A percentile compares a stretch with the other conserved stretches of the same genome.
These are phyloP conservation scores for Candida neerlandica DNA, from an alignment of 1,139 yeast genomes.

Conservation along the genomic window DNA sequence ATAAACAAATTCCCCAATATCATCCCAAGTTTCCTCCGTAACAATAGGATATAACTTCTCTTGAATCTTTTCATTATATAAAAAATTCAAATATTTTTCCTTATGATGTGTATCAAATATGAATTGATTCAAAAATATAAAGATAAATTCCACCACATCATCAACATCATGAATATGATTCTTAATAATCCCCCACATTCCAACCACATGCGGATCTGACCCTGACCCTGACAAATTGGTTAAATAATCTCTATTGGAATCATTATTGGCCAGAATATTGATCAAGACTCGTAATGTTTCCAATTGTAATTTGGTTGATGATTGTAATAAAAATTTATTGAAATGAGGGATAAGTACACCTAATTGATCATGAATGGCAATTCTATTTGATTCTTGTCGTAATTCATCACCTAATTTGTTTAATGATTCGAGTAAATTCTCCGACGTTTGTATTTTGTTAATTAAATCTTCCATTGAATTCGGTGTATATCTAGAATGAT, in stretches of 20 bases:
- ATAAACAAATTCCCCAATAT: conserved; percentile 11
- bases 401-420: conserved; percentile 29
- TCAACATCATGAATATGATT: conserved; percentile 5
- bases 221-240: no score
- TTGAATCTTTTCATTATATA: conserved; percentile 6
- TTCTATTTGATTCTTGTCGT: conserved; percentile 29
- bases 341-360: conserved; percentile 13
- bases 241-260: conserved; percentile 30
- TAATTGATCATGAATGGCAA: conserved; percentile 12
- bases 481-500: no score
- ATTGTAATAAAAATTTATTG: conserved; percentile 12
- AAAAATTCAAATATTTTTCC: conserved; percentile 11
- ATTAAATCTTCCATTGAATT: conserved; percentile 9
- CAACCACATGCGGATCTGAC: conserved; percentile 13
- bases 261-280: conserved; percentile 42
- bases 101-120: conserved; percentile 29
- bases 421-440: conserved; percentile 10
- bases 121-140: conserved; percentile 38
- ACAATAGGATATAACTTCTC: conserved; percentile 6
- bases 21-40: conserved; percentile 5
- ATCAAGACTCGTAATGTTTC: conserved; percentile 33
- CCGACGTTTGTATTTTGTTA: conserved; percentile 4
- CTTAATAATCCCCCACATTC: conserved; percentile 25
- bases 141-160: conserved; percentile 8
- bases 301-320: conserved; percentile 6